Evolutionary conservation across 2,329 filamentous ascomycete species (phyloP).

Genomic region (Trichoderma endophyticum): DNA sequence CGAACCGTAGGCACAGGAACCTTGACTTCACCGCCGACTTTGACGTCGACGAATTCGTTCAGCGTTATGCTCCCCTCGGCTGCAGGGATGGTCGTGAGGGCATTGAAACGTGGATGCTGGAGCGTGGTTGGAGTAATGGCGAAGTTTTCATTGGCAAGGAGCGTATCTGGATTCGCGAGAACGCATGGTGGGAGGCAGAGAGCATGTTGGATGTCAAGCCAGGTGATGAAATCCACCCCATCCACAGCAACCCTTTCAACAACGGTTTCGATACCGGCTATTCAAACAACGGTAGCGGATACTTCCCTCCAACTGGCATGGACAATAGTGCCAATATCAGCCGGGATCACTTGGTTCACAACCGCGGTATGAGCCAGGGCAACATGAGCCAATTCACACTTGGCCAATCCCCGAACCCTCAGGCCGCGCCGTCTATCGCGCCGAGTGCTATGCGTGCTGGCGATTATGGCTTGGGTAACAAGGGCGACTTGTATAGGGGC

Average conservation of each 20-base stretch:
- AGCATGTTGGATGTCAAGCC: slow-evolving; percentile 89
- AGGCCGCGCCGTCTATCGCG: slow-evolving; percentile 56
- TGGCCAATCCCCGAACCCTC: slow-evolving; percentile 40
- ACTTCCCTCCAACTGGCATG: slow-evolving; percentile 64
- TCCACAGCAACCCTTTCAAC: slow-evolving; percentile 46
- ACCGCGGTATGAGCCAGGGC: slow-evolving; percentile 54
- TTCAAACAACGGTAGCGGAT: slow-evolving; percentile 63
- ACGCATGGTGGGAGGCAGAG: slow-evolving; percentile 96
- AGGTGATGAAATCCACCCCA: slow-evolving; percentile 42
- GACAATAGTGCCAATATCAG: slow-evolving; percentile 63
- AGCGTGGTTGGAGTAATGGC: slow-evolving; percentile 97
- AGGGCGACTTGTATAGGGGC: slow-evolving; percentile 75
- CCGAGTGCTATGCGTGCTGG: slow-evolving; percentile 61
- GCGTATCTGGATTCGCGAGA: slow-evolving; percentile 92
- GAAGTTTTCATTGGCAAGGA: slow-evolving; percentile 89
- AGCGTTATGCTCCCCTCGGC: slow-evolving; percentile 77
- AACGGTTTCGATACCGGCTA: slow-evolving; percentile 66
- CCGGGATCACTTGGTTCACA: slow-evolving; percentile 67
- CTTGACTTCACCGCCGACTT: slow-evolving; percentile 97
- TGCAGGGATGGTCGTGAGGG: slow-evolving; percentile 89
- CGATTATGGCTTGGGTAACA: slow-evolving; percentile 84
- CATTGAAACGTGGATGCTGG: slow-evolving; percentile 89
- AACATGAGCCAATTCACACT: slow-evolving; percentile 54
- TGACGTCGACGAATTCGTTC: slow-evolving; percentile 85
- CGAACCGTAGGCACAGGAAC: slow-evolving; percentile 84